phyloP scores from a whole-genome alignment of 2,329 filamentous ascomycete species.

The Phaeophleospora eucalypticola region DNA sequence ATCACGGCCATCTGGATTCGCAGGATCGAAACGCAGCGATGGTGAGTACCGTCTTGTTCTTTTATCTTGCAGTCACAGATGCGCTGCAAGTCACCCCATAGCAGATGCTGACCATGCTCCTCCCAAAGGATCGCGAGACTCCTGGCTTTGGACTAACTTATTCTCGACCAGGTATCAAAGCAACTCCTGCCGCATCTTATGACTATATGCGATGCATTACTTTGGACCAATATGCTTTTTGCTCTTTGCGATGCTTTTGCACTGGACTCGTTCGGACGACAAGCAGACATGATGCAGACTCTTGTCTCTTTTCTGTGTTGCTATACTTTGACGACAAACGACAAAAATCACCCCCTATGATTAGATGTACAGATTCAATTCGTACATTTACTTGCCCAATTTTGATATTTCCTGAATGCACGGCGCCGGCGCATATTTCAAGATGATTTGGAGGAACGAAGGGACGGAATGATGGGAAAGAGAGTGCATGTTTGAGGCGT shows the following conservation, averaged over 20 bases:
- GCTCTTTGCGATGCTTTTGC: constrained; percentile 25
- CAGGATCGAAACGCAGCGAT: constrained; percentile 65
- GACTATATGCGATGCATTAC: constrained; percentile 33
- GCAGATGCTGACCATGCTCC: constrained; percentile 10
- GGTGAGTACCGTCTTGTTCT: constrained; percentile 51
- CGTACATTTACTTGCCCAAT: no score
- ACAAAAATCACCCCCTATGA: not conserved
- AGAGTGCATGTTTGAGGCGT: constrained; percentile 6
- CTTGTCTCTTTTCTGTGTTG: not conserved
- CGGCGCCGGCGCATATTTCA: constrained; percentile 14
- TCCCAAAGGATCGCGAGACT: constrained; percentile 6
- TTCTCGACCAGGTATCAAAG: constrained; percentile 34
- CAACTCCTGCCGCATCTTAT: constrained; percentile 40
- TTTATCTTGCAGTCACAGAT: constrained; percentile 2
- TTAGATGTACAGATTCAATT: not conserved
- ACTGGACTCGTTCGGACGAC: constrained; percentile 17
- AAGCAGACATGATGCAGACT: not conserved
- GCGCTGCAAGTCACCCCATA: constrained; percentile 6
- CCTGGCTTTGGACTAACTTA: constrained; percentile 3
- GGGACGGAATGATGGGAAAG: not conserved
- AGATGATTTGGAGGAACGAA: no score
- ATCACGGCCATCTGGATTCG: constrained; percentile 76
- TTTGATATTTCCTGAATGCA: no score
- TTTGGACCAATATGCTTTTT: constrained; percentile 28
- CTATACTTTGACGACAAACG: not conserved